These are phyloP conservation scores for Thelephora ganbajun DNA, from an alignment of 768 basidiomycete species.

Conservation along the genomic window DNA sequence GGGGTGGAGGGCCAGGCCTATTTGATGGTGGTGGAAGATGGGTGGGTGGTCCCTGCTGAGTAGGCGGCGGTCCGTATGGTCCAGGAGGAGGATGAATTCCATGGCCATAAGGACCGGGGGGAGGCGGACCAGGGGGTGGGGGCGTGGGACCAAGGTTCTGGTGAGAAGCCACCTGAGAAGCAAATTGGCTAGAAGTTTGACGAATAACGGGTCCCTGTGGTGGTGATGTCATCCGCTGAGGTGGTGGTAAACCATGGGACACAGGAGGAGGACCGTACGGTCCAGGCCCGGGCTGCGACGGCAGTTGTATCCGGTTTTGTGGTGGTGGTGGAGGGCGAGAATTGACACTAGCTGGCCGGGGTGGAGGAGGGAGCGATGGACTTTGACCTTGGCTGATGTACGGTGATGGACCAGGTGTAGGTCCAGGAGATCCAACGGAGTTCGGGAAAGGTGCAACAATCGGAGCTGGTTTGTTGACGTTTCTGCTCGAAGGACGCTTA, in stretches of 20 bases:
- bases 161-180: constrained; percentile 21
- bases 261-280: constrained; percentile 21
- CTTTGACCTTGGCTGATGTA: constrained; percentile 11
- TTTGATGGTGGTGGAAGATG: constrained; percentile 7
- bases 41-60: constrained; percentile 10
- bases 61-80: constrained; percentile 24
- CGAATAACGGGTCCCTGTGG: constrained; percentile 24
- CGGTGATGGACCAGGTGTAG: constrained; percentile 8
- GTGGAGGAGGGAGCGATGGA: constrained; percentile 29
- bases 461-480: constrained; percentile 42
- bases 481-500: constrained; percentile 33
- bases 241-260: constrained; percentile 20
- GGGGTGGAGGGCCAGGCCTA: neutral
- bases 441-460: constrained; percentile 89
- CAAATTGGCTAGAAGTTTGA: constrained; percentile 37
- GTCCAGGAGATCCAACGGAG: constrained; percentile 15
- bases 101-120: constrained; percentile 21
- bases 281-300: constrained; percentile 17
- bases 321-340: constrained; percentile 29
- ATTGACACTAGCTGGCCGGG: constrained; percentile 50
- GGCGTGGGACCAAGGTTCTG: constrained; percentile 10
- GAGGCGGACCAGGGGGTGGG: constrained; percentile 16
- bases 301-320: constrained; percentile 17
- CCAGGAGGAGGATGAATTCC: constrained; percentile 27
- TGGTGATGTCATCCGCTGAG: constrained; percentile 34